A percentile compares a stretch with the other conserved stretches of the same genome.
These are phyloP conservation scores for Trifolium subterraneum DNA, from an alignment of 306 rosid genomes.

Conservation along the genomic window DNA sequence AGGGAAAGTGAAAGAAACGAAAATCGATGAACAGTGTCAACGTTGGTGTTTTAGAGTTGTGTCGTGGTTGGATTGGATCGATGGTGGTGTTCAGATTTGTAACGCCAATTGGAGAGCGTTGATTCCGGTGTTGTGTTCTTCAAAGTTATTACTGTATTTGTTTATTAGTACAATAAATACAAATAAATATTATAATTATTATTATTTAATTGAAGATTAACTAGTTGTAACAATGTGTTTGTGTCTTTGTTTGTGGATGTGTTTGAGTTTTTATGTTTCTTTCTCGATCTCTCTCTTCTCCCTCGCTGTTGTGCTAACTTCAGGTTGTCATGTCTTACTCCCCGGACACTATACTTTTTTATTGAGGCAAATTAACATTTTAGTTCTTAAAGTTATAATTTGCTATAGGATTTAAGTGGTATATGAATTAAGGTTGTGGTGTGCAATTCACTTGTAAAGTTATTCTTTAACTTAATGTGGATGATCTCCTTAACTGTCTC, in stretches of 20 bases:
- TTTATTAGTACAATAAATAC: neutral
- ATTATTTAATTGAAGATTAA: no score
- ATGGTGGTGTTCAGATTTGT: constrained; percentile 35
- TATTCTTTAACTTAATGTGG: no score
- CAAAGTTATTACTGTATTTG: neutral
- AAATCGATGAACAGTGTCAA: constrained; percentile 26
- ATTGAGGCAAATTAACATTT: no score
- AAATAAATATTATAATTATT: neutral
- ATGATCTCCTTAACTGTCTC: no score
- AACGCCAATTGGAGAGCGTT: constrained; percentile 37
- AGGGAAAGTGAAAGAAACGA: neutral
- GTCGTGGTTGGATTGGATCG: neutral
- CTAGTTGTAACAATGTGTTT: constrained; percentile 6
- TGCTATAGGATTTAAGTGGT: no score
- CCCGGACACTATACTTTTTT: neutral
- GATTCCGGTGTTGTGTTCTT: constrained; percentile 37
- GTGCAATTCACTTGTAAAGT: no score
- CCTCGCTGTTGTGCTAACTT: neutral
- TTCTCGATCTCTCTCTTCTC: neutral
- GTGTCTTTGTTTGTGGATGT: neutral
- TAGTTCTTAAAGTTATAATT: no score
- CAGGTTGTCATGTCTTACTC: constrained; percentile 14
- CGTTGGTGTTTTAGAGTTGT: constrained; percentile 3
- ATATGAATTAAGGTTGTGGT: no score
- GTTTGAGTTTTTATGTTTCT: neutral